Conservation (phyloP, 306 rosid genomes). For the Dryas drummondii region DNA sequence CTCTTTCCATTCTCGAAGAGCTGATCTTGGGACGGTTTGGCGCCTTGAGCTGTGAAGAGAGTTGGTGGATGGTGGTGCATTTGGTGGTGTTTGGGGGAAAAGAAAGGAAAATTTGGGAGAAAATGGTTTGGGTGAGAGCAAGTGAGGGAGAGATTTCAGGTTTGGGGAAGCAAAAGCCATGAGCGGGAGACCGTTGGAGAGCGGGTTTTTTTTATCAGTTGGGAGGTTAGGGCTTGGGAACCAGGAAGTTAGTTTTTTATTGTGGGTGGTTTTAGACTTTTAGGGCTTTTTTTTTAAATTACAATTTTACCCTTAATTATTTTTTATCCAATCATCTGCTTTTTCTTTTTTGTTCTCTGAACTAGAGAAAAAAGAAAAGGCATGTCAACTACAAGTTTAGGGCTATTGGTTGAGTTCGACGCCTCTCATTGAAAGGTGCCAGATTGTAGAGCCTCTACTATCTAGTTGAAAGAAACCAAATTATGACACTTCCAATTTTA, state of each 20-base stretch:
- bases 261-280: no score
- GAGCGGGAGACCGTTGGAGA: neutral
- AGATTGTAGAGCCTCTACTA: no score
- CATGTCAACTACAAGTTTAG: no score
- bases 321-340: no score
- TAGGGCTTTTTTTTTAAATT: no score
- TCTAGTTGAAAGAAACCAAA: no score
- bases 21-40: constrained; percentile 19
- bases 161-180: constrained; percentile 43
- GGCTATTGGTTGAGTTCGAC: no score
- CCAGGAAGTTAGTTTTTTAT: neutral
- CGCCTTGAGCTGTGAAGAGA: neutral
- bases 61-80: neutral
- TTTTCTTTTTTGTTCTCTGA: no score
- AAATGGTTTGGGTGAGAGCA: constrained; percentile 12
- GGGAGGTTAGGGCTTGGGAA: neutral
- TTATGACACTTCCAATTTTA: no score
- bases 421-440: no score
- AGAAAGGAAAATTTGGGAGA: constrained; percentile 4
- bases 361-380: no score
- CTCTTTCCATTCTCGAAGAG: constrained; percentile 82
- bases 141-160: constrained; percentile 33
- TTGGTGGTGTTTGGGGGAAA: neutral
- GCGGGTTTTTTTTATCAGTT: neutral
- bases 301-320: no score